These are phyloP conservation scores for Solanum aculeatissimum DNA, from an alignment of 305 asterid genomes.

Conservation along the genomic window DNA sequence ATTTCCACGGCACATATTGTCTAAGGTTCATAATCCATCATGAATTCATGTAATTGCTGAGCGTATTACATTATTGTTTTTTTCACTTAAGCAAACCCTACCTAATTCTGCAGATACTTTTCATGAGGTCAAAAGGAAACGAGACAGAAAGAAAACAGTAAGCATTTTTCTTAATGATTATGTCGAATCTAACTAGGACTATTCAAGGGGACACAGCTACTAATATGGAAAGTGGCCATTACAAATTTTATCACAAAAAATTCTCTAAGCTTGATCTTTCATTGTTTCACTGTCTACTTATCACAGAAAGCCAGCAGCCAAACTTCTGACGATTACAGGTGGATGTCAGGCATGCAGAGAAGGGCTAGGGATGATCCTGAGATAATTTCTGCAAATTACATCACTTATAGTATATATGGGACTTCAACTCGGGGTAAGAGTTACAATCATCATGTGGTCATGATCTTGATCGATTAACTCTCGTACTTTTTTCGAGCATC, in stretches of 20 bases:
- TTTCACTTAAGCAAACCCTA: neutral
- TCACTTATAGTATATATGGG: conserved; percentile 22
- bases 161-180: conserved; percentile 1
- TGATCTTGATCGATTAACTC: neutral
- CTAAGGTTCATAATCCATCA: neutral
- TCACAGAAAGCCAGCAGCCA: conserved; percentile 17
- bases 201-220: neutral
- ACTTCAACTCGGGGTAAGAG: neutral
- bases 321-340: conserved; percentile 5
- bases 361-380: conserved; percentile 21
- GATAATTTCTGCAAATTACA: conserved; percentile 17
- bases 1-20: neutral
- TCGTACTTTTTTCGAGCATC: neutral
- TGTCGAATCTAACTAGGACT: neutral
- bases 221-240: neutral
- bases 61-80: neutral
- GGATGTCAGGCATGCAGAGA: conserved; percentile 18
- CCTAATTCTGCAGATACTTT: conserved; percentile 46
- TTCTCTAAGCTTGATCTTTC: neutral
- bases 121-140: conserved; percentile 54
- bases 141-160: conserved; percentile 42
- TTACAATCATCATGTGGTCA: neutral
- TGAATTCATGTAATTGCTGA: neutral
- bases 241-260: neutral
- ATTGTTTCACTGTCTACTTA: neutral